A percentile compares a stretch with the other conserved stretches of the same genome.
These are phyloP conservation scores for Geotrichum ghanense DNA, from an alignment of 805 yeast genomes.

Conservation along the genomic window DNA sequence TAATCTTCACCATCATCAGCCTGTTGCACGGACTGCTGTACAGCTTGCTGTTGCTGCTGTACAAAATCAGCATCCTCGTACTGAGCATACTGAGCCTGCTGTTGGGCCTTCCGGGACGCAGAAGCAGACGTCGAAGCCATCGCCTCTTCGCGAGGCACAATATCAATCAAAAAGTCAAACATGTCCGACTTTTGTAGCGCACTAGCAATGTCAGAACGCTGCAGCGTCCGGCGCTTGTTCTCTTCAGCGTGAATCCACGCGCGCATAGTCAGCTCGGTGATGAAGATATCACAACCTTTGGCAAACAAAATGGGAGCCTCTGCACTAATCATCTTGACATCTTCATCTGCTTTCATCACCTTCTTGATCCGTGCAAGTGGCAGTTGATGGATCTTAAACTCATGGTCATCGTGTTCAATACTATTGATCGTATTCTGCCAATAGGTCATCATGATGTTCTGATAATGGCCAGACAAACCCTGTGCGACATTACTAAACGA, in stretches of 20 bases:
- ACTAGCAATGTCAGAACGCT: constrained; percentile 88
- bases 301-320: constrained; percentile 98
- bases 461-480: constrained; percentile 71
- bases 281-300: constrained; percentile 94
- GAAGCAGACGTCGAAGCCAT: constrained; percentile 4
- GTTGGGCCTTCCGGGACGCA: constrained; percentile 11
- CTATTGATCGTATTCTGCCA: constrained; percentile 95
- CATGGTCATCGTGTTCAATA: constrained; percentile 61
- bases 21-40: constrained; percentile 9
- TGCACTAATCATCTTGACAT: constrained; percentile 94
- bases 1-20: constrained; percentile 8
- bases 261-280: constrained; percentile 94
- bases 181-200: constrained; percentile 91
- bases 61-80: neutral
- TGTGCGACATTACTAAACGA: constrained; percentile 88
- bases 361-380: constrained; percentile 95
- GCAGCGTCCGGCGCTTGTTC: constrained; percentile 87
- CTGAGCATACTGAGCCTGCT: constrained; percentile 8
- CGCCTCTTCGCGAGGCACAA: constrained; percentile 85
- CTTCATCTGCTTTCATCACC: constrained; percentile 97
- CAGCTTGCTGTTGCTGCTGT: constrained; percentile 4
- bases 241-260: constrained; percentile 99
- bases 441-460: constrained; percentile 85
- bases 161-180: constrained; percentile 95
- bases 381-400: constrained; percentile 83